Conservation (phyloP, 23 red algal genomes). For the Porphyridium purpureum region DNA sequence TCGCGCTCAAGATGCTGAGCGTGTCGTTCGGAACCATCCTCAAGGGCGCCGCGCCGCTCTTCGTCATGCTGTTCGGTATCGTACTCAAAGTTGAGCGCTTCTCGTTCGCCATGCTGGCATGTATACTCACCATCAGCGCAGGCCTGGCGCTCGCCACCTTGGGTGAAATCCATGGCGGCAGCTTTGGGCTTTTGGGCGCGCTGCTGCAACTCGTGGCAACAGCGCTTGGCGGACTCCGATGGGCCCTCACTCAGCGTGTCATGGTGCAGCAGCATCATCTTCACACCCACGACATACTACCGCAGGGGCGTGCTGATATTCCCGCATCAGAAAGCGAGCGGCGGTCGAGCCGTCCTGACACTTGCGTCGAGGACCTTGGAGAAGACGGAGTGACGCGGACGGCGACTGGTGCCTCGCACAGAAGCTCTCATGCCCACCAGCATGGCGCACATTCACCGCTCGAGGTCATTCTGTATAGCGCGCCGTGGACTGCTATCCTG, state of each 20-base stretch:
- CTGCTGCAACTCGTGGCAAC: conserved; percentile 48
- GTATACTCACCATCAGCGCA: conserved; percentile 50
- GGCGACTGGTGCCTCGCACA: too few species aligned
- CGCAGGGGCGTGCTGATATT: too few species aligned
- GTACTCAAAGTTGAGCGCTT: conserved; percentile 68
- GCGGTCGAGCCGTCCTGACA: too few species aligned
- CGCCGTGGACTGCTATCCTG: conserved; percentile 64
- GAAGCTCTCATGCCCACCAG: too few species aligned
- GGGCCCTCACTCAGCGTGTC: too few species aligned
- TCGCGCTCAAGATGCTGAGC: conserved; percentile 60
- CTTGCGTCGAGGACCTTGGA: too few species aligned
- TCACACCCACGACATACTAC: too few species aligned
- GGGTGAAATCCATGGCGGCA: conserved; percentile 32
- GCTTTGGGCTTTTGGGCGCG: conserved; percentile 39
- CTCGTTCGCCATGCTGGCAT: conserved; percentile 24
- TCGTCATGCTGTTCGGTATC: conserved; percentile 80
- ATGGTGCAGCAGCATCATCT: too few species aligned
- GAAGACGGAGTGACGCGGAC: too few species aligned
- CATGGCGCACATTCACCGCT: conserved; percentile 22
- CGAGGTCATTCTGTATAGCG: conserved; percentile 47
- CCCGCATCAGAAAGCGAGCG: too few species aligned
- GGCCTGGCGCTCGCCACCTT: conserved; percentile 26
- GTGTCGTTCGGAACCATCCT: conserved; percentile 89
- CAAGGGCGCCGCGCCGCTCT: conserved; percentile 86
- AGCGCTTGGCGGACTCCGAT: conserved; percentile 74